phyloP scores from a whole-genome alignment of 1,284 basidiomycete genomes.

The Sanguinoderma infundibulare region DNA sequence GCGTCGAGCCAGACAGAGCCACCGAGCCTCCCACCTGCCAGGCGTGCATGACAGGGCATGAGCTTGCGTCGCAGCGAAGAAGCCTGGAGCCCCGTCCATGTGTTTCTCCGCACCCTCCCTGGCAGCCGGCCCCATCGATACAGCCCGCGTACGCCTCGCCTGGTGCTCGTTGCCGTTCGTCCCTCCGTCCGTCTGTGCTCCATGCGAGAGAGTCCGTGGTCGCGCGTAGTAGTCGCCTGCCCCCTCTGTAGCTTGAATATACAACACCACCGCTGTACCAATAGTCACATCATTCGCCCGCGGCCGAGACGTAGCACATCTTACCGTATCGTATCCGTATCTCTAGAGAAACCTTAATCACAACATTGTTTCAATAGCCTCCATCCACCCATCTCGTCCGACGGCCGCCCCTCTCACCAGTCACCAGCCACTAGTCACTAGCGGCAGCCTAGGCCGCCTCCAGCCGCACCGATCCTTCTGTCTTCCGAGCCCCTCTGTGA shows the following conservation, averaged over 20 bases:
- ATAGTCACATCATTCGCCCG: conserved; percentile 9
- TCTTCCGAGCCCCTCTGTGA: background rate
- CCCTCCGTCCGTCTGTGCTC: background rate
- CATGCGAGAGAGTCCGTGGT: background rate
- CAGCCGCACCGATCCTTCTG: too few species aligned
- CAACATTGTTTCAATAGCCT: conserved; percentile 6
- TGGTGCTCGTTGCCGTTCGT: background rate
- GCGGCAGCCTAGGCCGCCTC: too few species aligned
- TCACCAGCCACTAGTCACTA: background rate
- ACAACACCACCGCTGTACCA: conserved; percentile 10
- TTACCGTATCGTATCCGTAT: conserved; percentile 11
- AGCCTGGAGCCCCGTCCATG: background rate
- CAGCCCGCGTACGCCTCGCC: background rate
- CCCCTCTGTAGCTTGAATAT: conserved; percentile 2
- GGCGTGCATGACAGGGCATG: background rate
- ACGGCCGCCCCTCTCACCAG: background rate
- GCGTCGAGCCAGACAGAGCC: background rate
- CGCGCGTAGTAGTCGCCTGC: background rate
- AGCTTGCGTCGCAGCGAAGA: background rate
- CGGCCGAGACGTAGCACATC: conserved; percentile 2
- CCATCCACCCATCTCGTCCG: background rate
- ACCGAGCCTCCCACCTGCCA: background rate
- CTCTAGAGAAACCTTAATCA: conserved; percentile 11
- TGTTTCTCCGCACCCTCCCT: background rate
- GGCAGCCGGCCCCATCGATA: background rate